phyloP scores from a whole-genome alignment of 2,329 filamentous ascomycete species.

The Fusarium virguliforme region DNA sequence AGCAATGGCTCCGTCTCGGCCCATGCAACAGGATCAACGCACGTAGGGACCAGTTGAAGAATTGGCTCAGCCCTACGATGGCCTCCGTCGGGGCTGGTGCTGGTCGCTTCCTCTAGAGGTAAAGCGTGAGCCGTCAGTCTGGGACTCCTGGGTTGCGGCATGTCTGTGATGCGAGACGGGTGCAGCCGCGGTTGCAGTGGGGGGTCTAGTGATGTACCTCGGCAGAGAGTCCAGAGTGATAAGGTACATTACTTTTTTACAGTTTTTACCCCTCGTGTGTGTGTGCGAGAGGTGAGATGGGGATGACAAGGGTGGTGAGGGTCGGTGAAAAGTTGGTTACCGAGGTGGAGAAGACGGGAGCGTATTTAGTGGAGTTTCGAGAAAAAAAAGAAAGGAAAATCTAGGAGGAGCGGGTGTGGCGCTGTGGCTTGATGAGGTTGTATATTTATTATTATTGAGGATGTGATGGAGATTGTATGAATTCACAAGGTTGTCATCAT shows the following conservation, averaged over 20 bases:
- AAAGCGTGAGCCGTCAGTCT: slow-evolving; percentile 45
- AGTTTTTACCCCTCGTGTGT: slow-evolving; percentile 20
- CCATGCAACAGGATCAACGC: slow-evolving; percentile 20
- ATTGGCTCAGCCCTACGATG: slow-evolving; percentile 45
- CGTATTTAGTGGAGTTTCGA: slow-evolving; percentile 35
- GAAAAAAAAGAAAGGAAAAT: neutral
- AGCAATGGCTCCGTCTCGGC: slow-evolving; percentile 10
- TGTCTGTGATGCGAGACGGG: slow-evolving; percentile 45
- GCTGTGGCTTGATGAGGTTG: slow-evolving; percentile 31
- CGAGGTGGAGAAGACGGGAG: slow-evolving; percentile 43
- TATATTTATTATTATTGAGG: neutral
- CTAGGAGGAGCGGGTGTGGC: slow-evolving; percentile 25
- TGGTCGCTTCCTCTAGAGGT: slow-evolving; percentile 49
- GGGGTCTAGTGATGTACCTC: slow-evolving; percentile 30
- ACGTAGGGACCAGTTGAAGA: slow-evolving; percentile 30
- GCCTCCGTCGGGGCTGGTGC: slow-evolving; percentile 20
- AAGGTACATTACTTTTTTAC: slow-evolving; percentile 16
- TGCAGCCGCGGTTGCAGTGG: slow-evolving; percentile 49
- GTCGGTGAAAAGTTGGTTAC: slow-evolving; percentile 29
- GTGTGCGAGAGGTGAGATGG: slow-evolving; percentile 29
- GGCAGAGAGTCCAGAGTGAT: neutral
- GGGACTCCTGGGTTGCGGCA: slow-evolving; percentile 36
- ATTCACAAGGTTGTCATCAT: neutral
- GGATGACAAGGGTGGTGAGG: slow-evolving; percentile 25
- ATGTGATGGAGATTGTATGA: neutral